A percentile compares a stretch with the other conserved stretches of the same genome.
These are phyloP conservation scores for Annulohypoxylon nitens DNA, from an alignment of 495 filamentous ascomycete species.

Conservation along the genomic window DNA sequence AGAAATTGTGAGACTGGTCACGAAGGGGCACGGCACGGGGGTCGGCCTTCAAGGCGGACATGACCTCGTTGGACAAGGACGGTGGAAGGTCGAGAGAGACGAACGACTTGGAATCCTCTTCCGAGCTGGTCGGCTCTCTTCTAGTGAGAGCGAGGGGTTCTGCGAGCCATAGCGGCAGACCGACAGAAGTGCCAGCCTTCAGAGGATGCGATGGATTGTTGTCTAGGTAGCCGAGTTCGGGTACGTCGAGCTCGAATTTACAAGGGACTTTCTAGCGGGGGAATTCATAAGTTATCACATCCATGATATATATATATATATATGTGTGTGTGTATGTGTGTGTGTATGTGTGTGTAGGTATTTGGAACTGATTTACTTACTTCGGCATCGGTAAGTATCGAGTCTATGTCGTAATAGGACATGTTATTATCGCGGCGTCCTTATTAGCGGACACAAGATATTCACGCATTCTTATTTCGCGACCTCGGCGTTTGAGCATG, in stretches of 20 bases:
- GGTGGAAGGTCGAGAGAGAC: slow-evolving; percentile 85
- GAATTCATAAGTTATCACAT: slow-evolving; percentile 10
- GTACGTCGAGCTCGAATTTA: slow-evolving; percentile 89
- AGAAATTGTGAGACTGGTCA: slow-evolving; percentile 85
- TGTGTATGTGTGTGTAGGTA: neutral
- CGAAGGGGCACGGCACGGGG: slow-evolving; percentile 87
- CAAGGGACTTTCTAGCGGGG: slow-evolving; percentile 87
- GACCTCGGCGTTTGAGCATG: no score
- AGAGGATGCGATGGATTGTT: slow-evolving; percentile 73
- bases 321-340: no score
- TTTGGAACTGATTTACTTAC: slow-evolving; percentile 55
- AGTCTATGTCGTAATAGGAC: slow-evolving; percentile 94
- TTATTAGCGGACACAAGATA: slow-evolving; percentile 8
- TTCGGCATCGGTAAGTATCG: slow-evolving; percentile 93
- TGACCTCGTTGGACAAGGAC: slow-evolving; percentile 81
- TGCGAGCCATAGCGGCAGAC: slow-evolving; percentile 95
- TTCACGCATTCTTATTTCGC: slow-evolving; percentile 5
- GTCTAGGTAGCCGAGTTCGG: slow-evolving; percentile 88
- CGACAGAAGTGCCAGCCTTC: slow-evolving; percentile 80
- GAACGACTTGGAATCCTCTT: slow-evolving; percentile 64
- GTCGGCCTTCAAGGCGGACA: slow-evolving; percentile 92
- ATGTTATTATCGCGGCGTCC: slow-evolving; percentile 60
- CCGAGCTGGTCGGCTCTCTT: slow-evolving; percentile 64
- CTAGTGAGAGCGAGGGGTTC: slow-evolving; percentile 91
- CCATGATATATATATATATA: neutral